Percentiles rank a stretch among this genome's conserved stretches.
phyloP scores from a whole-genome alignment of 768 basidiomycete genomes.

The Melanogaster broomeanus region DNA sequence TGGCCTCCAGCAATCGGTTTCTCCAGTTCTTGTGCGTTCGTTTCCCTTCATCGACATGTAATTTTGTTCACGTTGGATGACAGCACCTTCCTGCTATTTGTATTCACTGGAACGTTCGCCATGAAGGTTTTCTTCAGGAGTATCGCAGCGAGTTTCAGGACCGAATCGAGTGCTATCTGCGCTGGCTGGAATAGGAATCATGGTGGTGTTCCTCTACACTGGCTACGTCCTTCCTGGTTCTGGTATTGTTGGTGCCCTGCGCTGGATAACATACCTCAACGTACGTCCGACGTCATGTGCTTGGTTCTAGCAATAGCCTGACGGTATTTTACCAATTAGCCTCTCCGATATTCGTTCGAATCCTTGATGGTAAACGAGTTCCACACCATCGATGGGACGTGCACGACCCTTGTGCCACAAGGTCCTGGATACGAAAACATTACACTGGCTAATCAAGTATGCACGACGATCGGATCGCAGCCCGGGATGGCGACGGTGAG shows the following conservation, averaged over 20 bases:
- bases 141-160: slow-evolving; percentile 54
- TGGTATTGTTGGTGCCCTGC: slow-evolving; percentile 11
- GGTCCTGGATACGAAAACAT: slow-evolving; percentile 37
- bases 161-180: slow-evolving; percentile 51
- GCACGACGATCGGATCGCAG: slow-evolving; percentile 41
- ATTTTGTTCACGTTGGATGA: slow-evolving; percentile 40
- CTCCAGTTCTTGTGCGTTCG: slow-evolving; percentile 21
- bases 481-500: slow-evolving; percentile 42
- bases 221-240: slow-evolving; percentile 37
- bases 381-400: slow-evolving; percentile 36
- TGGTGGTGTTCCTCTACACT: slow-evolving; percentile 44
- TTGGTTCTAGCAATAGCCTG: slow-evolving; percentile 26
- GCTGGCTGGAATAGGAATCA: slow-evolving; percentile 32
- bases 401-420: slow-evolving; percentile 33
- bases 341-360: slow-evolving; percentile 30
- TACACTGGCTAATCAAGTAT: slow-evolving; percentile 40
- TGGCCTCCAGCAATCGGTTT: slow-evolving; percentile 16
- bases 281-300: slow-evolving; percentile 37
- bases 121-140: slow-evolving; percentile 79
- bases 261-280: slow-evolving; percentile 21
- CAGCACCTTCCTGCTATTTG: slow-evolving; percentile 58
- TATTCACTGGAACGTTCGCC: slow-evolving; percentile 53
- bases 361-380: slow-evolving; percentile 52
- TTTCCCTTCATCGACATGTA: slow-evolving; percentile 14
- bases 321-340: slow-evolving; percentile 33